Percentiles rank a stretch among this genome's conserved stretches.
phyloP scores from a whole-genome alignment of 2,329 filamentous ascomycete species.

The Stagonosporopsis rhizophila region DNA sequence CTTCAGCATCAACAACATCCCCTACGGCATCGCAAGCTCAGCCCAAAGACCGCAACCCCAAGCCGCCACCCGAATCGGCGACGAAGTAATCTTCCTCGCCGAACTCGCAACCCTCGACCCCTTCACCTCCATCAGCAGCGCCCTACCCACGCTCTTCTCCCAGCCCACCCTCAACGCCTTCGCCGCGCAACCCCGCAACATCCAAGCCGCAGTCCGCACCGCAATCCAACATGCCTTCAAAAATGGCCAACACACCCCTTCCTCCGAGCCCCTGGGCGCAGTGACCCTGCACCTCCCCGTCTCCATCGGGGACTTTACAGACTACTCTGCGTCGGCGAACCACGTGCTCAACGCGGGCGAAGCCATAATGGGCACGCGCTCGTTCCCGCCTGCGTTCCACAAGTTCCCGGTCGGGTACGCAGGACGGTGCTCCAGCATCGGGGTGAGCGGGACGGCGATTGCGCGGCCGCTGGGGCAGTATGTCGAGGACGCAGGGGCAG shows the following conservation, averaged over 20 bases:
- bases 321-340: slow-evolving; percentile 63
- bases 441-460: slow-evolving; percentile 54
- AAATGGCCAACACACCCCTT: slow-evolving; percentile 21
- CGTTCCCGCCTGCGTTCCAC: slow-evolving; percentile 37
- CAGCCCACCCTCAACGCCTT: slow-evolving; percentile 57
- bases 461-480: slow-evolving; percentile 38
- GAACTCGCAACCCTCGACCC: slow-evolving; percentile 48
- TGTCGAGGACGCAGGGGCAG: slow-evolving; percentile 34
- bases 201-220: slow-evolving; percentile 51
- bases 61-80: slow-evolving; percentile 59
- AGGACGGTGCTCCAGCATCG: slow-evolving; percentile 63
- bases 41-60: slow-evolving; percentile 42
- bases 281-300: slow-evolving; percentile 64
- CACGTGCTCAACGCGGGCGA: slow-evolving; percentile 61
- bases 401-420: slow-evolving; percentile 59
- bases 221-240: slow-evolving; percentile 49
- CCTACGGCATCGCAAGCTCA: slow-evolving; percentile 42
- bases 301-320: slow-evolving; percentile 63
- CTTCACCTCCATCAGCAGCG: slow-evolving; percentile 35
- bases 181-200: slow-evolving; percentile 53
- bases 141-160: slow-evolving; percentile 38
- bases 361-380: slow-evolving; percentile 32
- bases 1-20: slow-evolving; percentile 43
- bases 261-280: slow-evolving; percentile 45
- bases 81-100: slow-evolving; percentile 61